Evolutionary conservation across 176 grass and related monocot species (phyloP).

Genomic region (Chloris gayana): DNA sequence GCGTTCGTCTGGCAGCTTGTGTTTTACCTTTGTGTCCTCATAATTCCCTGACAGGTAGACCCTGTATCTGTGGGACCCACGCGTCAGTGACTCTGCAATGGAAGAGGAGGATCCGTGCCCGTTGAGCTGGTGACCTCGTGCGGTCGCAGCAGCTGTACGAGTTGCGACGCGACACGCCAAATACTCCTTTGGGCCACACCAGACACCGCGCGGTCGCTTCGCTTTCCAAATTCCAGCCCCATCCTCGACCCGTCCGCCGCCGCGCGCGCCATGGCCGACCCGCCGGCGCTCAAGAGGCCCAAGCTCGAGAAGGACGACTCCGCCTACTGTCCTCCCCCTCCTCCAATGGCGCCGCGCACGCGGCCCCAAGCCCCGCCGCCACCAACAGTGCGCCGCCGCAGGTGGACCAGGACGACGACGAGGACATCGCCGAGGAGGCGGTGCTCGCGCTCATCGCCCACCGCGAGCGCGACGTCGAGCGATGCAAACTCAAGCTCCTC

Average conservation of each 20-base stretch:
- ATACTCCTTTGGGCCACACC: neutral
- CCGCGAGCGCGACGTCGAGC: conserved; percentile 47
- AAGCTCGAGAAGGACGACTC: conserved; percentile 52
- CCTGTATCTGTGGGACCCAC: too few species aligned
- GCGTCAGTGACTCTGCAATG: too few species aligned
- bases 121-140: too few species aligned
- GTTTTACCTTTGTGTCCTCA: too few species aligned
- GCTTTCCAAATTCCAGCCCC: neutral
- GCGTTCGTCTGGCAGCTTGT: too few species aligned
- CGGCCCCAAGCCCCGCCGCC: neutral
- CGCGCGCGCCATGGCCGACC: conserved; percentile 44
- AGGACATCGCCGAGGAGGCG: conserved; percentile 47
- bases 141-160: neutral
- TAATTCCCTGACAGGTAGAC: too few species aligned
- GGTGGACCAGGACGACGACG: conserved; percentile 17
- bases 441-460: conserved; percentile 45
- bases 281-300: conserved; percentile 50
- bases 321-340: neutral
- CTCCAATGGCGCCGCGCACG: conserved; percentile 32
- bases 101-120: too few species aligned
- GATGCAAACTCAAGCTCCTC: conserved; percentile 51
- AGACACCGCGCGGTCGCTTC: neutral
- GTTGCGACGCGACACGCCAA: neutral
- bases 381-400: neutral
- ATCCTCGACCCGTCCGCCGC: conserved; percentile 3